These are phyloP conservation scores for Metschnikowia peoriensis DNA, from an alignment of 805 yeast genomes.

Conservation along the genomic window DNA sequence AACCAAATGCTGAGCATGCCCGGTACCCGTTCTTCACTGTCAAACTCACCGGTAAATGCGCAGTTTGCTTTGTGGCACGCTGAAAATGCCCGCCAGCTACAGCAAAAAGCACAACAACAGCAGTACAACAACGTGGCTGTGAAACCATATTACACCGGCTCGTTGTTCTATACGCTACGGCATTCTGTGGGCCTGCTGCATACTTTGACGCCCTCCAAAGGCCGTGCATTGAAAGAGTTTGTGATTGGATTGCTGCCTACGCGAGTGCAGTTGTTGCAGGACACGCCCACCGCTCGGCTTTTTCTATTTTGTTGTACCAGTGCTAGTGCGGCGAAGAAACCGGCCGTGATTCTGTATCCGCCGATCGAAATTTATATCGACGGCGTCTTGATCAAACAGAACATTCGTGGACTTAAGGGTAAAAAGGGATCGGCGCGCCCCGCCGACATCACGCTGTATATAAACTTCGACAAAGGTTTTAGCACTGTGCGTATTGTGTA, in stretches of 20 bases:
- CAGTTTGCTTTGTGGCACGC: too few relatives aligned
- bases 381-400: constrained; percentile 41
- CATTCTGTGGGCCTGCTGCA: constrained; percentile 48
- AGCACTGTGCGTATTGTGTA: constrained; percentile 50
- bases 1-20: too few relatives aligned
- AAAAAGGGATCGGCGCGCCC: constrained; percentile 79
- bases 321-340: constrained; percentile 22
- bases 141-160: constrained; percentile 17
- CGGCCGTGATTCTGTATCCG: constrained; percentile 60
- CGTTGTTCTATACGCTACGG: constrained; percentile 55
- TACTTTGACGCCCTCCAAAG: constrained; percentile 44
- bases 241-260: constrained; percentile 42
- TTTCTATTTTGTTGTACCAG: constrained; percentile 55
- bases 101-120: too few relatives aligned
- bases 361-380: constrained; percentile 71
- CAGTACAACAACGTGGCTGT: too few relatives aligned
- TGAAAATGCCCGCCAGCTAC: too few relatives aligned
- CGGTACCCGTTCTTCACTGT: too few relatives aligned
- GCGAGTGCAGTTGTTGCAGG: constrained; percentile 39
- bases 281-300: constrained; percentile 29
- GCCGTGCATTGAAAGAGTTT: constrained; percentile 35
- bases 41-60: too few relatives aligned
- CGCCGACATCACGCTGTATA: constrained; percentile 63
- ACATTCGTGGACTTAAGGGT: constrained; percentile 67
- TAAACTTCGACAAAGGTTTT: constrained; percentile 27